Evolutionary conservation across 1,284 basidiomycete genomes (phyloP), one percentile per base, ranked within the genome.

Genomic region (Xerocomus minutiporus): DNA sequence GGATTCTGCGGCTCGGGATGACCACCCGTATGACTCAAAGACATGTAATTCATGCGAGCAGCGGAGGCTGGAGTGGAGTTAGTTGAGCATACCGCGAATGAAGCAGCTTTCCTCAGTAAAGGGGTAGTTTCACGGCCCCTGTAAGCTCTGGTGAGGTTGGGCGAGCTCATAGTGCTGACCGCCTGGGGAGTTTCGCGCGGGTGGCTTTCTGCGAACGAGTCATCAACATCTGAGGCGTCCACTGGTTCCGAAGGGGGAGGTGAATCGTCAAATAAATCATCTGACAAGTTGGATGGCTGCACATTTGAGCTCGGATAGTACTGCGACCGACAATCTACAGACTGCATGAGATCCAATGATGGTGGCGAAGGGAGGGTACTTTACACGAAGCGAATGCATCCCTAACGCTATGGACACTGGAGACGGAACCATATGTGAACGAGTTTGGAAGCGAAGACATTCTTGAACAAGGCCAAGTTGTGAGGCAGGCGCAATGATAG

Each of bases 271-370:
- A 63, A 59, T 57, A 65, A 46, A 63, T 77, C 75, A 38, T 67
- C 68, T 31, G 55, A 55, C 59, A 65, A 26, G 62, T 76, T 76
- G n/a, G 75, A 74, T 15, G 73, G 74, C 26, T 76, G 77, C 12
- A 84, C 76, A 44, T 76, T 75, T 12, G 83, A 81, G 48, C 78
- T 81, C 28, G 81, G 80, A 32, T 86, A 76, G 59, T 79, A 82
- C 62, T 85, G 82, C 3, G 82, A 70, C 38, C 84, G 79, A 48
- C 79, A 79, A 65, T 87, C 84, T 87, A 54, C n/a, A 54, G 23
- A 45, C 8, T 1, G 23, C 2, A 38, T 59, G 26, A 32, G 42
- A 54, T 46, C n/a, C 44, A 26, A 55, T n/a, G n/a, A 51, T 11
- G 8, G 45, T n/a, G 23, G 46, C 15, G 53, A 38, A 70, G 70